Evolutionary conservation across 345 rosid genomes (phyloP).

Genomic region (Raphanus raphanistrum): DNA sequence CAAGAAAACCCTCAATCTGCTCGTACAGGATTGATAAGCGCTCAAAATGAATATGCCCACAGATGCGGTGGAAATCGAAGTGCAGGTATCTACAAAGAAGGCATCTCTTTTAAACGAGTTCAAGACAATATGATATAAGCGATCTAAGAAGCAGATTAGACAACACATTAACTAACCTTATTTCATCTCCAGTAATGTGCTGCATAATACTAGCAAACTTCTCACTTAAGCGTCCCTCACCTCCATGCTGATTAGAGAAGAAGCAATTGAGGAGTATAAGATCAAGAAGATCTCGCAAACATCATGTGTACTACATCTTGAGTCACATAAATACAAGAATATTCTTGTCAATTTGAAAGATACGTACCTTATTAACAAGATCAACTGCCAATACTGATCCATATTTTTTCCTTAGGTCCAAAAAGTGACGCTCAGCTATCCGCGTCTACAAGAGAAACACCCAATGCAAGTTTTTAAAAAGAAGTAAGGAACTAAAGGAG

Average conservation of each 20-base stretch:
- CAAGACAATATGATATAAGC: neutral
- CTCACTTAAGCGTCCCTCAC: constrained; percentile 84
- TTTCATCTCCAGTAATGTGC: constrained; percentile 64
- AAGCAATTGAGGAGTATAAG: constrained; percentile 24
- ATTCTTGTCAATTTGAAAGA: constrained; percentile 12
- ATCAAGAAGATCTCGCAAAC: constrained; percentile 8
- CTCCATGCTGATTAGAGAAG: constrained; percentile 75
- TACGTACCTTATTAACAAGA: constrained; percentile 82
- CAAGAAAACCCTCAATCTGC: constrained; percentile 80
- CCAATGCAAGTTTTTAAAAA: neutral
- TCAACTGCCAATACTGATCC: constrained; percentile 77
- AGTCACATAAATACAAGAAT: constrained; percentile 21
- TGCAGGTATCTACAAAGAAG: constrained; percentile 75
- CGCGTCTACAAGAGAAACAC: constrained; percentile 54
- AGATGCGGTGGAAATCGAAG: constrained; percentile 88
- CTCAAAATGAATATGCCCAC: constrained; percentile 98
- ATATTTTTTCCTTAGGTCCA: constrained; percentile 91
- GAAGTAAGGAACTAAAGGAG: constrained; percentile 10
- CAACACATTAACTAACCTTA: constrained; percentile 63
- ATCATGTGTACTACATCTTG: constrained; percentile 7
- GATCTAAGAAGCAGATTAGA: constrained; percentile 22
- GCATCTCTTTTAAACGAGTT: constrained; percentile 27
- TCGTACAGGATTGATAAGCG: constrained; percentile 92
- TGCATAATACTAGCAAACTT: constrained; percentile 72
- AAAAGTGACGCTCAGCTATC: constrained; percentile 83